Evolutionary conservation across 1,284 basidiomycete genomes (phyloP).

Genomic region (Cystobasidiaceae sp.): DNA sequence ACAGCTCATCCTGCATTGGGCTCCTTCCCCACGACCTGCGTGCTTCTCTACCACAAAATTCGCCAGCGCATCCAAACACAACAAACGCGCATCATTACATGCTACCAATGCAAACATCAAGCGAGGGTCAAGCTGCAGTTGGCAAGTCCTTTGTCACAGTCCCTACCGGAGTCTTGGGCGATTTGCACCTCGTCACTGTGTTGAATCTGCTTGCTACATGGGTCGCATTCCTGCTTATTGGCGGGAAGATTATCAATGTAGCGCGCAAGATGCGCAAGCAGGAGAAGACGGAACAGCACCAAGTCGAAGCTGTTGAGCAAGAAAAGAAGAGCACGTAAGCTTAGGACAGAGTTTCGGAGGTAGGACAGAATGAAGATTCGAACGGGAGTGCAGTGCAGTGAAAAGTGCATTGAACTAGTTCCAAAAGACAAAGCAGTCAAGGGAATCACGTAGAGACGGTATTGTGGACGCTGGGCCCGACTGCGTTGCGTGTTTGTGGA

Average conservation of each 20-base stretch:
- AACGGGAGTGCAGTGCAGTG: too few relatives aligned
- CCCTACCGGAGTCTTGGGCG: conserved; percentile 23
- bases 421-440: too few relatives aligned
- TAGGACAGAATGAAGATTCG: too few relatives aligned
- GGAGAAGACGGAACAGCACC: background rate
- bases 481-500: too few relatives aligned
- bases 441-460: too few relatives aligned
- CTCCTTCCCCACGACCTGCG: conserved; percentile 19
- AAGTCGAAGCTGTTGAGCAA: conserved; percentile 1
- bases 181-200: conserved; percentile 1
- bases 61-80: conserved; percentile 18
- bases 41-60: background rate
- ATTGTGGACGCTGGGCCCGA: too few relatives aligned
- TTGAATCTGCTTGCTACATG: conserved; percentile 17
- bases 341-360: background rate
- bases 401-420: too few relatives aligned
- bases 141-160: conserved; percentile 9
- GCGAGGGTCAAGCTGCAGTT: background rate
- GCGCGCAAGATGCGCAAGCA: conserved; percentile 9
- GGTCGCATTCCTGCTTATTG: conserved; percentile 11
- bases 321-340: conserved; percentile 16
- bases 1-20: conserved; percentile 12
- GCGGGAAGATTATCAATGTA: background rate
- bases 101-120: background rate
- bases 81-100: conserved; percentile 25